These are phyloP conservation scores for Arachnomyces sp. DNA, from an alignment of 2,329 filamentous ascomycete species.

Conservation along the genomic window DNA sequence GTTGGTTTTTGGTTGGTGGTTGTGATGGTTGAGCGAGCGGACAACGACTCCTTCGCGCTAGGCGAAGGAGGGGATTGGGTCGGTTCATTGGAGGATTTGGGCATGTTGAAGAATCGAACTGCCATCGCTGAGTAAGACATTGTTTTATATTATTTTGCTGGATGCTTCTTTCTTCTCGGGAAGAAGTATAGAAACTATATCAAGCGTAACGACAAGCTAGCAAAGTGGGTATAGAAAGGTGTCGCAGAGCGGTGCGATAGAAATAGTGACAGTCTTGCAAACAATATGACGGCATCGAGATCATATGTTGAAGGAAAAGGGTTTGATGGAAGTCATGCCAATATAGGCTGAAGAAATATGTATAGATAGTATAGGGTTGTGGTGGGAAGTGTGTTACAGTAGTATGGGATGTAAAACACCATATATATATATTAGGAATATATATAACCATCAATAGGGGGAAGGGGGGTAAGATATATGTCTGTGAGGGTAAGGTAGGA, in stretches of 20 bases:
- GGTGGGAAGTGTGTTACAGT: conserved; percentile 2
- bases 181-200: conserved; percentile 14
- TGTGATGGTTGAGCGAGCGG: conserved; percentile 17
- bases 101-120: conserved; percentile 64
- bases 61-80: conserved; percentile 31
- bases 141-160: conserved; percentile 39
- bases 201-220: conserved; percentile 70
- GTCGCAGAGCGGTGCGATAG: conserved; percentile 80
- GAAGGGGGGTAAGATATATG: conserved; percentile 4
- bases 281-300: conserved; percentile 68
- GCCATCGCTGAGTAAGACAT: conserved; percentile 55
- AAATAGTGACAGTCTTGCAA: conserved; percentile 89
- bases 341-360: conserved; percentile 2
- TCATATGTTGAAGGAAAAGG: conserved; percentile 36
- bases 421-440: conserved; percentile 4
- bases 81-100: conserved; percentile 65
- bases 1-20: conserved; percentile 13
- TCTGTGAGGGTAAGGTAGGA: conserved; percentile 12
- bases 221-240: conserved; percentile 71
- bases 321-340: conserved; percentile 8
- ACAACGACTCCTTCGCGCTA: conserved; percentile 6
- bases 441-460: conserved; percentile 5
- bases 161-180: conserved; percentile 20
- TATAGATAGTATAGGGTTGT: conserved; percentile 6
- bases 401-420: conserved; percentile 4